Conservation (phyloP, 2,329 filamentous ascomycete species). For the Geosmithia morbida region DNA sequence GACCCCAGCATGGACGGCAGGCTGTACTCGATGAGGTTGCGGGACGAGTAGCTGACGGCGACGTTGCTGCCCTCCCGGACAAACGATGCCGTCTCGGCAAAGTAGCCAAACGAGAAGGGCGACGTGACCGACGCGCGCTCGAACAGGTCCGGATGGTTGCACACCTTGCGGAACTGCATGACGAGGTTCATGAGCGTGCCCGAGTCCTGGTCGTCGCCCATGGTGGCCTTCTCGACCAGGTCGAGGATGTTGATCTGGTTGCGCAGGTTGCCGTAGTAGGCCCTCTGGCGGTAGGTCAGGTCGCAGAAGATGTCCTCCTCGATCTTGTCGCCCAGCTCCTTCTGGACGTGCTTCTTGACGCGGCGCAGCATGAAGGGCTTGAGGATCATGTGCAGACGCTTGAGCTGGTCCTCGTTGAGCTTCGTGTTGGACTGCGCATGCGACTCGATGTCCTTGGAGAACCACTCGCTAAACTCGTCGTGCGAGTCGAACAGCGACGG, state of each 20-base stretch:
- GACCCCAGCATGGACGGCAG: slow-evolving; percentile 72
- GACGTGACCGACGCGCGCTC: slow-evolving; percentile 87
- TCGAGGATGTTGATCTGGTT: slow-evolving; percentile 99
- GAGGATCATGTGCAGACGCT: slow-evolving; percentile 94
- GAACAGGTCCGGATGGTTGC: slow-evolving; percentile 95
- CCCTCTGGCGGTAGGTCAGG: slow-evolving; percentile 87
- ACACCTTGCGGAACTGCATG: slow-evolving; percentile 99
- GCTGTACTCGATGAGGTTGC: slow-evolving; percentile 72
- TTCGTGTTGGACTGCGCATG: slow-evolving; percentile 99
- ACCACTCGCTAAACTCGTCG: slow-evolving; percentile 89
- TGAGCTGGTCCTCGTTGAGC: slow-evolving; percentile 93
- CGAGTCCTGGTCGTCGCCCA: slow-evolving; percentile 88
- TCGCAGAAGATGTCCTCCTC: slow-evolving; percentile 94
- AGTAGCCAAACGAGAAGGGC: slow-evolving; percentile 70
- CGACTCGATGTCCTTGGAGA: slow-evolving; percentile 92
- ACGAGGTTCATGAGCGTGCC: slow-evolving; percentile 97
- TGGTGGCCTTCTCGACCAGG: slow-evolving; percentile 89
- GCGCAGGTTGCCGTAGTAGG: slow-evolving; percentile 80
- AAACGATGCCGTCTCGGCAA: slow-evolving; percentile 91
- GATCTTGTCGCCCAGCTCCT: slow-evolving; percentile 97
- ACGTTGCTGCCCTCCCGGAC: slow-evolving; percentile 74
- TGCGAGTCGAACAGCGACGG: slow-evolving; percentile 94
- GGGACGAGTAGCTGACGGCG: slow-evolving; percentile 73
- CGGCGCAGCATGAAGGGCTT: slow-evolving; percentile 99
- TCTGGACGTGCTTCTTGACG: slow-evolving; percentile 99